Base-by-base conservation (phyloP, 2,329 filamentous ascomycete genomes). In the Colletotrichum incanum region DNA sequence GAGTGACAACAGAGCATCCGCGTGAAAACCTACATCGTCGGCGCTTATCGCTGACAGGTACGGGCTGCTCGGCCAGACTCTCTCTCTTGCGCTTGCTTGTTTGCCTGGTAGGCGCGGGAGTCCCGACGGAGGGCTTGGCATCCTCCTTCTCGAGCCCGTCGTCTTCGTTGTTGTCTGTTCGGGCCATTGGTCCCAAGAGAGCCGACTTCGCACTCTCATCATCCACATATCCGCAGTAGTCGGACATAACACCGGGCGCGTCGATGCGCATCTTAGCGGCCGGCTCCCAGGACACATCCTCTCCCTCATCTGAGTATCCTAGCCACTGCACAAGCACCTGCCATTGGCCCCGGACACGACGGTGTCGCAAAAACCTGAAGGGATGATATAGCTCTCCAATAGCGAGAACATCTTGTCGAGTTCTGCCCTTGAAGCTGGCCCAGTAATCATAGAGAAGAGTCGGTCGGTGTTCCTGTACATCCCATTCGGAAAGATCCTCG, bases 361-460 rank as follows among this genome's bases (percentile, higher is more conserved):
- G 65, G 9, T 72, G 69, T 14, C 67, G 60, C 16, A 72, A 18
- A 18, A 69, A 43, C 26, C 65, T 55, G 54, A 52, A 72, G n/a
- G 69, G 69, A 14, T 72, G 65, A 45, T 72, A 72, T 18, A 72
- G 59, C 59, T 72, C 69, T 20, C 65, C 69, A 5, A 72, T 72
- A 7, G 47, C 54, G 11, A 72, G 69, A 3, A 72, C 54, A 20
- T 72, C 69, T 41, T 72, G 69, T 26, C 69, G 65, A 23, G 69
- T 72, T 28, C 59, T 63, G 54, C 65, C 65, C 23, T 20, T 54
- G 47, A 72, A 72, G 45, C 59, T 60, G 5, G 45, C 59, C 69
- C 69, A 72, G 69, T 72, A 72, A 5, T 64, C 52, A 31, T 41
- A 59, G 4, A 72, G 59, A 18, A 72, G 60, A 23, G 16, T 47